Evolutionary conservation across 2,329 filamentous ascomycete species (phyloP).

Genomic region (Talaromyces sp.): DNA sequence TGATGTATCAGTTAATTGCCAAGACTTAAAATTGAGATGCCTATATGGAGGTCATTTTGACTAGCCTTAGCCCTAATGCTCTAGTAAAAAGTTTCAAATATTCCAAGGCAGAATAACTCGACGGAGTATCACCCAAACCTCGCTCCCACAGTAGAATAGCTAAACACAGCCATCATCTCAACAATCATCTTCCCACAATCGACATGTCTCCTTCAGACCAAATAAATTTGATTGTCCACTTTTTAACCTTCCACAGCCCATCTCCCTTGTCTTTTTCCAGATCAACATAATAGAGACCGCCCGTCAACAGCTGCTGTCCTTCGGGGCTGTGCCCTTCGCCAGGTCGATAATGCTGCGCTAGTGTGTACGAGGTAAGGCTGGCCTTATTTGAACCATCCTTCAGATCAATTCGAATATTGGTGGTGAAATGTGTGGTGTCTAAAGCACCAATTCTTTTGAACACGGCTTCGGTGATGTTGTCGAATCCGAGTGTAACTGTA

Average conservation of each 20-base stretch:
- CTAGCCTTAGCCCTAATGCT: too few species aligned
- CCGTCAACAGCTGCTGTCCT: constrained; percentile 20
- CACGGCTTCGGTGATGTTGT: constrained; percentile 12
- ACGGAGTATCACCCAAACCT: background rate
- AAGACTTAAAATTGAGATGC: too few species aligned
- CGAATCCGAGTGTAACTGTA: constrained; percentile 5
- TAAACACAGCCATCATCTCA: background rate
- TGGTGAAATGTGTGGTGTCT: constrained; percentile 29
- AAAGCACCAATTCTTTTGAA: constrained; percentile 17
- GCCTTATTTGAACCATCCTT: constrained; percentile 23
- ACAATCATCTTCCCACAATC: background rate
- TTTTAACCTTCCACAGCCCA: constrained; percentile 30
- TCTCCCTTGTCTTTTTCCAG: constrained; percentile 24
- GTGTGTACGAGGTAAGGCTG: constrained; percentile 18
- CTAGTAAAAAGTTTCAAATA: too few species aligned
- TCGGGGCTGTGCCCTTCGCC: constrained; percentile 23
- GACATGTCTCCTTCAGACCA: constrained; percentile 19
- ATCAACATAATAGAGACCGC: constrained; percentile 25
- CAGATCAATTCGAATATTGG: constrained; percentile 25
- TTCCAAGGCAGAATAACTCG: background rate
- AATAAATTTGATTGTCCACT: constrained; percentile 22
- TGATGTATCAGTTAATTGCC: too few species aligned
- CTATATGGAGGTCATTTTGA: too few species aligned
- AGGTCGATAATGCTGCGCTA: constrained; percentile 25
- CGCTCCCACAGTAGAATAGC: background rate